Evolutionary conservation across 495 filamentous ascomycete genomes (phyloP).

Genomic region (Tirmania nivea): DNA sequence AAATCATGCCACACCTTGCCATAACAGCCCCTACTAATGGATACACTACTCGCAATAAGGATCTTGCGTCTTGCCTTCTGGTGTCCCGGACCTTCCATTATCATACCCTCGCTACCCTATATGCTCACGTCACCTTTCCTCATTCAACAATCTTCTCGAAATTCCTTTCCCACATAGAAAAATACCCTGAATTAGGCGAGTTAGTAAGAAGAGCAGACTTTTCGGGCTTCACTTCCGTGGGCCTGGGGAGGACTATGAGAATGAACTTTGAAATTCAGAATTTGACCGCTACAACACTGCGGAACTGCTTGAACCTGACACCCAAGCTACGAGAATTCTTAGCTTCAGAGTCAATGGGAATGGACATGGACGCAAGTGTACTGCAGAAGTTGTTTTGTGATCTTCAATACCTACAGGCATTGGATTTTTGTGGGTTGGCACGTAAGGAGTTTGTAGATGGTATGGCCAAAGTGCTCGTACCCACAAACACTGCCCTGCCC

Average conservation of each 20-base stretch:
- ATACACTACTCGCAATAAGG: conserved; percentile 56
- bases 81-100: conserved; percentile 55
- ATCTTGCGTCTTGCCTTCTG: conserved; percentile 56
- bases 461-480: conserved; percentile 27
- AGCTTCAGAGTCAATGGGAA: conserved; percentile 64
- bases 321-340: conserved; percentile 64
- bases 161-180: conserved; percentile 47
- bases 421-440: conserved; percentile 66
- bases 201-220: conserved; percentile 69
- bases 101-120: conserved; percentile 55
- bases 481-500: conserved; percentile 23
- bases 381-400: conserved; percentile 47
- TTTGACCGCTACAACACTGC: conserved; percentile 52
- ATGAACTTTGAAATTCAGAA: conserved; percentile 65
- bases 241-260: conserved; percentile 55
- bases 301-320: conserved; percentile 51
- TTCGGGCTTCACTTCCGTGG: conserved; percentile 70
- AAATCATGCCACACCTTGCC: conserved; percentile 55
- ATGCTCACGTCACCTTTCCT: conserved; percentile 65
- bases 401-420: conserved; percentile 41
- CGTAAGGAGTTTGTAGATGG: conserved; percentile 44
- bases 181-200: conserved; percentile 49
- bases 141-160: conserved; percentile 76
- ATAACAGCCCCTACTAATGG: conserved; percentile 60
- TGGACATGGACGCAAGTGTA: conserved; percentile 48